Conservation (phyloP, 2,329 filamentous ascomycete genomes). For the Arachnomyces sp. region DNA sequence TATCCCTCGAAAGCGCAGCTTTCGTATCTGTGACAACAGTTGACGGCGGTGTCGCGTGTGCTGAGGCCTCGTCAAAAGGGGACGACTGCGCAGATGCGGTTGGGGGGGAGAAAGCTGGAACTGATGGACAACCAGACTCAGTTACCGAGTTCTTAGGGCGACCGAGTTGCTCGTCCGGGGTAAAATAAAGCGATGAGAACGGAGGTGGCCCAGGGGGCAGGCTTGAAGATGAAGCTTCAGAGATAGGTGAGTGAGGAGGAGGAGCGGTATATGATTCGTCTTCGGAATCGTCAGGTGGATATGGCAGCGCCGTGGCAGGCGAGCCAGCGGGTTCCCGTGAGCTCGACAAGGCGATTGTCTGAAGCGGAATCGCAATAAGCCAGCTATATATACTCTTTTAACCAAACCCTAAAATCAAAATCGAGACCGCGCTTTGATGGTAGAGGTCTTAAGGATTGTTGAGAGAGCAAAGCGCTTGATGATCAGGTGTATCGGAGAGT, state of each 20-base stretch:
- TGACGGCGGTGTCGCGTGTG: conserved; percentile 35
- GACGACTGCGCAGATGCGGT: conserved; percentile 22
- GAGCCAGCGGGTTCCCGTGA: conserved; percentile 22
- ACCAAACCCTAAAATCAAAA: no score
- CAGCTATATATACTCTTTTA: no score
- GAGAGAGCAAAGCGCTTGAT: no score
- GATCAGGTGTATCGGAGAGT: no score
- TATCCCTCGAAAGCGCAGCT: conserved; percentile 71
- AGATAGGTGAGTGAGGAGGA: conserved; percentile 30
- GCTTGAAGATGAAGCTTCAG: conserved; percentile 38
- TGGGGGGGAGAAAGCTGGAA: conserved; percentile 43
- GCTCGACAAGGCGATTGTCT: conserved; percentile 25
- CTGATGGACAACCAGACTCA: conserved; percentile 39
- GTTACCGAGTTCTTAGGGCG: conserved; percentile 35
- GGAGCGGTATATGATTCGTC: conserved; percentile 32
- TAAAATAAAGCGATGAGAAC: conserved; percentile 56
- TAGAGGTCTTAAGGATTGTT: no score
- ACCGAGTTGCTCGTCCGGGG: conserved; percentile 32
- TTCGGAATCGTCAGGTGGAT: conserved; percentile 31
- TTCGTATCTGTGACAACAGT: conserved; percentile 66
- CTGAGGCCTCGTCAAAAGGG: conserved; percentile 42
- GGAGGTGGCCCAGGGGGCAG: conserved; percentile 50
- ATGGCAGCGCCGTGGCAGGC: conserved; percentile 39
- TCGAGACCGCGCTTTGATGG: no score
- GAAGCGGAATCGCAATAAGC: no score